Percentiles rank a stretch among this genome's conserved stretches.
These are phyloP conservation scores for Acer campestre DNA, from an alignment of 345 rosid genomes.

Conservation along the genomic window DNA sequence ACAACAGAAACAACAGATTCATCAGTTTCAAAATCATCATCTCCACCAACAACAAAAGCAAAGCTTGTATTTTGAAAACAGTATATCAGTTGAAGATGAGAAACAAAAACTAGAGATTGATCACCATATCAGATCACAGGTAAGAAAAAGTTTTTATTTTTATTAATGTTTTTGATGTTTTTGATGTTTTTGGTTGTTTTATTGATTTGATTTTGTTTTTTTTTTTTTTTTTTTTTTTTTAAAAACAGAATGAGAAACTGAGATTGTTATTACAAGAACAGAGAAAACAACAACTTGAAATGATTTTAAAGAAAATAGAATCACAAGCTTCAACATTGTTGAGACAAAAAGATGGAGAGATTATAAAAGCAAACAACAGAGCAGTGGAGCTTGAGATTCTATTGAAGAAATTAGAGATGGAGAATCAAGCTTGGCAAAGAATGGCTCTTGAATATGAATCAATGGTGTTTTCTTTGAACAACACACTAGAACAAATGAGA, in stretches of 20 bases:
- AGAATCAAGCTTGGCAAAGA: conserved; percentile 65
- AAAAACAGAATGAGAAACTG: conserved; percentile 56
- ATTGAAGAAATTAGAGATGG: conserved; percentile 54
- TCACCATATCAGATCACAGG: conserved; percentile 66
- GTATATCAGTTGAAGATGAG: conserved; percentile 31
- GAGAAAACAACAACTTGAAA: conserved; percentile 47
- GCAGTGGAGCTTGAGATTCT: conserved; percentile 58
- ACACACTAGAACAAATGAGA: conserved; percentile 46
- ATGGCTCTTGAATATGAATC: conserved; percentile 62
- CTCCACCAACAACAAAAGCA: conserved; percentile 38
- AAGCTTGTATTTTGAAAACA: conserved; percentile 28
- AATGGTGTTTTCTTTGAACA: conserved; percentile 47
- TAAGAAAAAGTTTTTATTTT: conserved; percentile 21
- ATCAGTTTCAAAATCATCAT: conserved; percentile 33
- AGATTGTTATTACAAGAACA: conserved; percentile 54
- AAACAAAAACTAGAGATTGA: conserved; percentile 68
- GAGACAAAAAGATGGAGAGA: conserved; percentile 63
- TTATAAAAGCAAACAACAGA: conserved; percentile 49
- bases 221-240: too few species aligned
- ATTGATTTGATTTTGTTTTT: neutral
- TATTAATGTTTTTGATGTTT: too few species aligned
- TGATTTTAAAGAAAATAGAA: conserved; percentile 44
- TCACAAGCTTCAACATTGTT: conserved; percentile 38
- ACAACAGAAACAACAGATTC: conserved; percentile 38
- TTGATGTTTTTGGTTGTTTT: neutral